Base-by-base conservation (phyloP, 1,284 basidiomycete species). In the Heterobasidion parviporum region DNA sequence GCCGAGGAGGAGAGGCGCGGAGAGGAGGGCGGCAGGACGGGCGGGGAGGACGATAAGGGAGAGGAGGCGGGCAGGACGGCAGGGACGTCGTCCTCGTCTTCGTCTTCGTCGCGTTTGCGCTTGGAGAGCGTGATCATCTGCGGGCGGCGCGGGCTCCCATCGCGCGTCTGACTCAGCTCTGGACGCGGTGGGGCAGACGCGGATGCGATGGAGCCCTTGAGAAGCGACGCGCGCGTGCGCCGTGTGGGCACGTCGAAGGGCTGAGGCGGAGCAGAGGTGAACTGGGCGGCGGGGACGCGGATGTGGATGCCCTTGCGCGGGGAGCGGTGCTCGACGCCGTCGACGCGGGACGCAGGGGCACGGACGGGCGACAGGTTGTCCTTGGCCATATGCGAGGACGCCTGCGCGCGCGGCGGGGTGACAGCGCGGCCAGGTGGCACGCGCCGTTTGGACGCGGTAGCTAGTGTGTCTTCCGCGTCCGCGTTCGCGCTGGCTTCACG, bases 31-130 rank as follows among this genome's bases (percentile, higher is more conserved):
- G 26, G 26, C 26, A 26, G 26, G 26, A 3, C 2, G 26, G 26
- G 26, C 26, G 26, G 26, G 26, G 26, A 26, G 26, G 26, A 26
- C 3, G 38, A 41, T 41, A n/a, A n/a, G 12, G 38, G 38, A 10
- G 38, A 41, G n/a, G 38, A 41, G 38, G 38, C 10, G 6, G n/a
- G 38, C 2, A 41, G n/a, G n/a, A 41, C 38, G 38, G n/a, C n/a
- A 41, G 12, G 12, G 3, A 12, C 4, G 10, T 8, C 38, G 4
- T 10, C 4, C 3, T 41, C 4, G 2, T 41, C 4, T 3, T 56
- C 57, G 2, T 50, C 50, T 2, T 47, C 47, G 1, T 59, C 49
- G 36, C 43, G 20, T 43, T 54, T 59, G 50, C 57, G 57, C 33
- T 59, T 59, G 3, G 51, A 53, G 12, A 57, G 57, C 26, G 47